Evolutionary conservation across 2,329 filamentous ascomycete genomes (phyloP).

Genomic region (Teratosphaeria destructans): DNA sequence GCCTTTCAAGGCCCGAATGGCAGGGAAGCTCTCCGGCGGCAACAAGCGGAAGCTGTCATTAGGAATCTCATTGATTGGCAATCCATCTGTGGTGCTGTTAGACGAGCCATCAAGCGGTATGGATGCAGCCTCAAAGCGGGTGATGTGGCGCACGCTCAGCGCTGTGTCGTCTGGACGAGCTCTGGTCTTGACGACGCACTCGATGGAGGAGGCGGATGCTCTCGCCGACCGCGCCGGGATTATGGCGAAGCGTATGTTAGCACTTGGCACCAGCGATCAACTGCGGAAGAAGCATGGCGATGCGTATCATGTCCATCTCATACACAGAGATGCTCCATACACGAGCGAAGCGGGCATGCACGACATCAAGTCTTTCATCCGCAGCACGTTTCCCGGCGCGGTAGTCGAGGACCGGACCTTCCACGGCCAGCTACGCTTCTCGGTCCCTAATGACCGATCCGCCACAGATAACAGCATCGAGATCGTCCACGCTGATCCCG

Average conservation of each 20-base stretch:
- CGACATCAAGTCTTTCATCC: conserved; percentile 56
- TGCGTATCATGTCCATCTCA: conserved; percentile 69
- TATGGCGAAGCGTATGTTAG: conserved; percentile 75
- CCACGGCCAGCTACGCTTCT: conserved; percentile 82
- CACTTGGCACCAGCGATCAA: conserved; percentile 63
- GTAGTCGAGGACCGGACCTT: conserved; percentile 63
- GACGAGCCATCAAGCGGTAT: conserved; percentile 85
- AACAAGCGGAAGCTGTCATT: conserved; percentile 90
- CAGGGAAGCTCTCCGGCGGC: conserved; percentile 69
- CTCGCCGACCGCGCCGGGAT: conserved; percentile 77
- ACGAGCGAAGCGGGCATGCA: conserved; percentile 60
- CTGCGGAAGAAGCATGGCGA: conserved; percentile 68
- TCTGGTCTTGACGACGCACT: conserved; percentile 81
- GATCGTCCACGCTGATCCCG: not conserved
- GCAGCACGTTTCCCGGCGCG: conserved; percentile 50
- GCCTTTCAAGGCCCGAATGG: conserved; percentile 63
- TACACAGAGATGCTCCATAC: conserved; percentile 63
- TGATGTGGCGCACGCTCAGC: conserved; percentile 83
- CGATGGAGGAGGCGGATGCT: conserved; percentile 91
- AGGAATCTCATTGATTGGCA: conserved; percentile 85
- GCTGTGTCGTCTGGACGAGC: conserved; percentile 66
- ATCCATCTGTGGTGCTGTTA: conserved; percentile 74
- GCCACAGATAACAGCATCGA: conserved; percentile 5
- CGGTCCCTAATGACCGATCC: conserved; percentile 44
- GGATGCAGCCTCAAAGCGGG: conserved; percentile 79